A percentile compares a stretch with the other conserved stretches of the same genome.
phyloP scores from a whole-genome alignment of 345 rosid species.

The Luvunga scandens region DNA sequence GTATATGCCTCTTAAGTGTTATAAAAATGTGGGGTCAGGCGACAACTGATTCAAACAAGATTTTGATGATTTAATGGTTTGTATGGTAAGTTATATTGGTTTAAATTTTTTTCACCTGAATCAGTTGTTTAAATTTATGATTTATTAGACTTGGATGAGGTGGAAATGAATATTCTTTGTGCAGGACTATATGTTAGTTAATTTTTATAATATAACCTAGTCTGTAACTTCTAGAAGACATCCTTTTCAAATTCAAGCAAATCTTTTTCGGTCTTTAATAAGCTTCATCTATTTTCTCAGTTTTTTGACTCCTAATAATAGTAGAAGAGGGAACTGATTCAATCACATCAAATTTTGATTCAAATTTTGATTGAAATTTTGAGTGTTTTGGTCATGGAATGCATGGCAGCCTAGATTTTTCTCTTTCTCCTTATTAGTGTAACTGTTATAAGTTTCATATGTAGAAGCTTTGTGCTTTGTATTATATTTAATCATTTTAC shows the following conservation, averaged over 20 bases:
- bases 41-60: not conserved
- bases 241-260: not conserved
- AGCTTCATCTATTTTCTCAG: not conserved
- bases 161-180: not conserved
- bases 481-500: constrained; percentile 5
- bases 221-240: not conserved
- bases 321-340: not conserved
- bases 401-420: not conserved
- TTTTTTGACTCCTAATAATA: not conserved
- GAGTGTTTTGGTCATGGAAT: not conserved
- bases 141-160: not conserved
- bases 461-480: not conserved
- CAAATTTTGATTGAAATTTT: not conserved
- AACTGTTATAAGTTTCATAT: not conserved
- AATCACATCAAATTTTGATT: not conserved
- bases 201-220: not conserved
- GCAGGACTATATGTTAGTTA: not conserved
- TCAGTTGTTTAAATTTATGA: not conserved
- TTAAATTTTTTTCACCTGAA: not conserved
- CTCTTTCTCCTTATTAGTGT: not conserved
- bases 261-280: not conserved
- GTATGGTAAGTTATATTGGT: not conserved
- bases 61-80: not conserved
- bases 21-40: not conserved
- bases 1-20: not conserved